Evolutionary conservation across 2,329 filamentous ascomycete species (phyloP), one percentile per base, ranked within the genome.

Genomic region (Zalaria obscura): DNA sequence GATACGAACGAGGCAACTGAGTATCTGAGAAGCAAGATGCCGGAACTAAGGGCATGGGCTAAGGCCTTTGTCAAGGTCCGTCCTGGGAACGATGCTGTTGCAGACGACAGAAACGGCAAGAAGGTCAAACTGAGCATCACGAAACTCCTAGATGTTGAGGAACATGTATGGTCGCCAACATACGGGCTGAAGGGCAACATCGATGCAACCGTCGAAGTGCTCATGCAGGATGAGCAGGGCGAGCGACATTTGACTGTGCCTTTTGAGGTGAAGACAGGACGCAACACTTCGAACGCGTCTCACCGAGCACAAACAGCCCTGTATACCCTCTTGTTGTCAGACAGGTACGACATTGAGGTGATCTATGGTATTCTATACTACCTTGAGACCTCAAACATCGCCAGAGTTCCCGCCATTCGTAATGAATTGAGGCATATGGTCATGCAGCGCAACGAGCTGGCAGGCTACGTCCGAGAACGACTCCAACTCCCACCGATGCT

Each of bases 181-280:
- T 98, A 93, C 57, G 91, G 91, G 0, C 69, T 98, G 10, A 98
- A 98, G 60, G 91, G 91, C 27, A 98, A 96, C 52, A 91, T 98
- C 45, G 91, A 98, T 63, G 91, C 91, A 27, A 96, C 91, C 0
- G 83, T 98, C 1, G 85, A 98, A 63, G 82, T 91, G 10, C 76
- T 75, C 0, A 83, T 95, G 68, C 68, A 75, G 42, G 82, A 93
- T 43, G 75, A 77, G 26, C 66, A 72, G n/a, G 69, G 74, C 27
- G 62, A 68, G 37, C 76, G 76, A 46, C 83, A 51, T 10, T 66
- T 96, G 47, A 88, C 88, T 0, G 84, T 94, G 3, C 91, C 91
- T 0, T 85, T 98, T 48, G 91, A 98, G 57, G 75, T 98, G 52
- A 98, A 98, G 63, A 96, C 91, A 0, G 91, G 91, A 28, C 87